These are phyloP conservation scores for Penicillium manginii DNA, from an alignment of 495 filamentous ascomycete genomes.

Conservation along the genomic window DNA sequence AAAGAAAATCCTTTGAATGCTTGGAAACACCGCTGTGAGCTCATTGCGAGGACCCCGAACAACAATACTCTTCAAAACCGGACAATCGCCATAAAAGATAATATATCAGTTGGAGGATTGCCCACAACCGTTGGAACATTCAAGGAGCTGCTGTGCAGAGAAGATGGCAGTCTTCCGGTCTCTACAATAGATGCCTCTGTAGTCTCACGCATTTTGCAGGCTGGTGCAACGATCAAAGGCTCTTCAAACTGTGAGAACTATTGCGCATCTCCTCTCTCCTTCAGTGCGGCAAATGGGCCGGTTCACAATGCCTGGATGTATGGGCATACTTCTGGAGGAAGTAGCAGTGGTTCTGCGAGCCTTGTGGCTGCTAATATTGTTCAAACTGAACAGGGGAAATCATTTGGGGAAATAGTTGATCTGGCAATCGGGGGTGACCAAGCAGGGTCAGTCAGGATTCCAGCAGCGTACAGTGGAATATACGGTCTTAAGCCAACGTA, in stretches of 20 bases:
- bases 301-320: constrained; percentile 49
- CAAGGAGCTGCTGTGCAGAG: constrained; percentile 26
- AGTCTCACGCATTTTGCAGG: constrained; percentile 43
- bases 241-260: constrained; percentile 48
- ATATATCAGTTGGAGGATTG: constrained; percentile 36
- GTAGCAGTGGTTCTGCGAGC: constrained; percentile 53
- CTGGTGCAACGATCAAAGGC: constrained; percentile 40
- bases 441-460: constrained; percentile 58
- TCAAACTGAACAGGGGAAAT: constrained; percentile 30
- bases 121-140: constrained; percentile 38
- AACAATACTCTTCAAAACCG: constrained; percentile 27
- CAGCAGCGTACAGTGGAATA: constrained; percentile 50
- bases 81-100: constrained; percentile 43
- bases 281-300: constrained; percentile 45
- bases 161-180: constrained; percentile 26
- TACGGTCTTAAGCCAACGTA: constrained; percentile 50
- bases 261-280: constrained; percentile 38
- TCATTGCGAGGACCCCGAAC: constrained; percentile 20
- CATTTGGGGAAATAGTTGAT: constrained; percentile 44
- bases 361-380: constrained; percentile 51
- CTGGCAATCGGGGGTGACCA: constrained; percentile 61
- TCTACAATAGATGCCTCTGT: constrained; percentile 41
- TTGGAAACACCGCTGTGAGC: constrained; percentile 35
- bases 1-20: constrained; percentile 43
- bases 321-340: constrained; percentile 52